Evolutionary conservation across 2,329 filamentous ascomycete genomes (phyloP).

Genomic region (Ophiostoma pallidulum): DNA sequence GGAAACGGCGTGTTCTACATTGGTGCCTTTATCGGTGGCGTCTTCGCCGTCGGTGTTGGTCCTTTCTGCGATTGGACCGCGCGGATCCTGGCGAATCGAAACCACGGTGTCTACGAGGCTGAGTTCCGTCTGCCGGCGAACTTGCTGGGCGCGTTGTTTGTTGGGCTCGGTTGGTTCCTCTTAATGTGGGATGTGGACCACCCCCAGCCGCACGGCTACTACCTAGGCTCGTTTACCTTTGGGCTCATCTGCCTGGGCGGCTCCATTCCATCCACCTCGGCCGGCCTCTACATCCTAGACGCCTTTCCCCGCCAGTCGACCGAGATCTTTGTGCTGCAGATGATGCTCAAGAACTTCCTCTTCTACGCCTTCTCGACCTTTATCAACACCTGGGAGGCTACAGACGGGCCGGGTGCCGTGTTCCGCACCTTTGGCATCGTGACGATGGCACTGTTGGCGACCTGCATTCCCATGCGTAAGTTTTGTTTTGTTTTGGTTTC

Average conservation of each 20-base stretch:
- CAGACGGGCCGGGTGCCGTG: conserved; percentile 20
- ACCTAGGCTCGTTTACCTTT: conserved; percentile 14
- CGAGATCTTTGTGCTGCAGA: conserved; percentile 26
- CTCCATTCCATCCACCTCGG: conserved; percentile 17
- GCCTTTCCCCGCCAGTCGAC: conserved; percentile 23
- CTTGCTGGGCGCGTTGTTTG: conserved; percentile 14
- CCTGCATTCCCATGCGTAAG: conserved; percentile 28
- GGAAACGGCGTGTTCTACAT: conserved; percentile 34
- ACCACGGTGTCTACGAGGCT: conserved; percentile 17
- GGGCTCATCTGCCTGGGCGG: conserved; percentile 17
- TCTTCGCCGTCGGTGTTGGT: conserved; percentile 26
- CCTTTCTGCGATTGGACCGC: conserved; percentile 19
- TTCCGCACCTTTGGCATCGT: conserved; percentile 23
- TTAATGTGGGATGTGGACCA: conserved; percentile 18
- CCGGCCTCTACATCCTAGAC: conserved; percentile 26
- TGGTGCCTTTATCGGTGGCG: conserved; percentile 30
- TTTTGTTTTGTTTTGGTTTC: conserved; percentile 1
- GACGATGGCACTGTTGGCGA: conserved; percentile 21
- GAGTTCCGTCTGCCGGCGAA: conserved; percentile 19
- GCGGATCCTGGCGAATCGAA: conserved; percentile 8
- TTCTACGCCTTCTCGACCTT: conserved; percentile 27
- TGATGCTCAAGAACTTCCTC: conserved; percentile 27
- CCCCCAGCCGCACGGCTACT: conserved; percentile 13
- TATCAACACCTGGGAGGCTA: conserved; percentile 23
- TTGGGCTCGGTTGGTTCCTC: conserved; percentile 17